Base-by-base conservation (phyloP, 129 eudicot species). In the Solidago caesia region DNA sequence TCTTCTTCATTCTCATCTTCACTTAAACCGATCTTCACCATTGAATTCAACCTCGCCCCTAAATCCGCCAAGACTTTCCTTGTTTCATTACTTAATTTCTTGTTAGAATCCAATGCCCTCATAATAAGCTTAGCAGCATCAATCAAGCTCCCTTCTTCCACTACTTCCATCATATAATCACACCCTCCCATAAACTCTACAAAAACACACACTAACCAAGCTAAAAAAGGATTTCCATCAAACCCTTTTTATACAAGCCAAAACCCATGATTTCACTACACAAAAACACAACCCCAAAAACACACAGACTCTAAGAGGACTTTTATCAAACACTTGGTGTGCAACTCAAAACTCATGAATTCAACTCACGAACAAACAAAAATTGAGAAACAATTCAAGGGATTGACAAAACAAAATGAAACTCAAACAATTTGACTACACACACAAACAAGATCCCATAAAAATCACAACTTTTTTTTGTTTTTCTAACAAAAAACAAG, bases 91-190 rank as follows among this genome's bases (percentile, higher is more conserved):
- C 82, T 81, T 27, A 92, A 63, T 16, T 76, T 77, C 85, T 74
- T 88, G 49, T 88, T 84, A n/a, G 90, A 76, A 72, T 87, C 96
- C 68, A 92, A 80, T 53, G 96, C 91, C 74, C 64, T 85, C 51
- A 86, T 43, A 67, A 92, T 90, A 25, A 86, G 69, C 62, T 75
- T 81, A 3, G 88, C 96, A 12, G 96, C 92, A 73, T 89, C 96
- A 75, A 92, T 85, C 58, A 92, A 74, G 27, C 79, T 82, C 63
- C 88, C 96, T 67, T 92, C 98, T 72, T 92, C 95, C 65, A 85
- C 7, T n/a, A 68, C 75, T 46, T 82, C 78, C 70, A 68, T 67
- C 44, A 83, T 62, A 27, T 80, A 55, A n/a, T 77, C 63, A 81
- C 79, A 81, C 51, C 87, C 98, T 43, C 91, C 96, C 98, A 92